These are phyloP conservation scores for Ochetophila trinervis DNA, from an alignment of 306 rosid species.

Conservation along the genomic window DNA sequence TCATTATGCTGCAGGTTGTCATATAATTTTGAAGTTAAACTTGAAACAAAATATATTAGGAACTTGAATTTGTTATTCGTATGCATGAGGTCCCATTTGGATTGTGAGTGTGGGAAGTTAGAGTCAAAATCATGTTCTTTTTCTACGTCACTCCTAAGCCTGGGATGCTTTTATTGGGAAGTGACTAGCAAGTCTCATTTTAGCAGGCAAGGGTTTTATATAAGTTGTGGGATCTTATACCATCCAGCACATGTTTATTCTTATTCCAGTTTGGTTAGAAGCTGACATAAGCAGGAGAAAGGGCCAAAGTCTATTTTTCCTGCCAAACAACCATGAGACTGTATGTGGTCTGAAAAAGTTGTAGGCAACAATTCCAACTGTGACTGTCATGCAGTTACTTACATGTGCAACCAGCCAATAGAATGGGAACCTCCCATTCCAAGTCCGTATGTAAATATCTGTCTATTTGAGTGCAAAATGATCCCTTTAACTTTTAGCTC, in stretches of 20 bases:
- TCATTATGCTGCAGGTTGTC: conserved; percentile 91
- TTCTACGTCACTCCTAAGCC: not conserved
- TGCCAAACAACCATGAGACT: not conserved
- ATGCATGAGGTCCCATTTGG: conserved; percentile 14
- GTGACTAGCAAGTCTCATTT: too few relatives aligned
- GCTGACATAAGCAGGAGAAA: conserved; percentile 14
- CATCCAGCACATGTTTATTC: not conserved
- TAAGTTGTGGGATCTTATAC: conserved; percentile 14
- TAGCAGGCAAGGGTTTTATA: conserved; percentile 22
- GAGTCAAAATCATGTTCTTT: conserved; percentile 11
- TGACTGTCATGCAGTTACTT: conserved; percentile 7
- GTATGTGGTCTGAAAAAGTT: not conserved
- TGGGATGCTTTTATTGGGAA: not conserved
- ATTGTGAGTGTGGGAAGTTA: conserved; percentile 22
- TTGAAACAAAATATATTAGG: conserved; percentile 6
- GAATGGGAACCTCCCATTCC: not conserved
- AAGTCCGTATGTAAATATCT: conserved; percentile 12
- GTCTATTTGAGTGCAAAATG: conserved; percentile 13
- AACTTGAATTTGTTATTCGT: conserved; percentile 19
- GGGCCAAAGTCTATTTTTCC: not conserved
- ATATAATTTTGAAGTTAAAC: conserved; percentile 19
- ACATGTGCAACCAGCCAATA: not conserved
- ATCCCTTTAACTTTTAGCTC: conserved; percentile 1
- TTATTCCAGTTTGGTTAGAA: conserved; percentile 12
- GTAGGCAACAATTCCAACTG: conserved; percentile 8